Evolutionary conservation across 768 basidiomycete genomes (phyloP).

Genomic region (Boletus fagicola): DNA sequence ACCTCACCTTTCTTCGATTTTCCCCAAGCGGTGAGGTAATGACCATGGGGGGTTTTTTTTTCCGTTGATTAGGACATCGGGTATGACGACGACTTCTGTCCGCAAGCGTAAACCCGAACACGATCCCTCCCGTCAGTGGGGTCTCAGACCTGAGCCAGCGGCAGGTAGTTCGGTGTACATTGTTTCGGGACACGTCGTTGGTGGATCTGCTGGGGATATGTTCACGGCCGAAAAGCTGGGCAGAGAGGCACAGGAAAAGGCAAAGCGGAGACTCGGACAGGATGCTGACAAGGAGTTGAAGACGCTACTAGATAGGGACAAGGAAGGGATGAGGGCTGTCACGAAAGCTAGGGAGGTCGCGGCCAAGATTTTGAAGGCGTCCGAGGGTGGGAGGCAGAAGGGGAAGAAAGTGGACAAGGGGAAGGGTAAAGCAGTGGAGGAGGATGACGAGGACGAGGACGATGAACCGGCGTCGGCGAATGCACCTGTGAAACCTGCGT

Average conservation of each 20-base stretch:
- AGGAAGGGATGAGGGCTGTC: slow-evolving; percentile 64
- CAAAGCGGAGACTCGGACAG: slow-evolving; percentile 58
- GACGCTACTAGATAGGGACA: slow-evolving; percentile 59
- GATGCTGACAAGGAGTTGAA: slow-evolving; percentile 64
- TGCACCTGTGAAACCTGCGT: slow-evolving; percentile 44
- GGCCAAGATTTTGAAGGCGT: slow-evolving; percentile 26
- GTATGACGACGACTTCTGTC: slow-evolving; percentile 52
- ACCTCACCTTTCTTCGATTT: not conserved
- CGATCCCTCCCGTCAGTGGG: slow-evolving; percentile 74
- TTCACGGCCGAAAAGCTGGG: slow-evolving; percentile 72
- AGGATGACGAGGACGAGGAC: slow-evolving; percentile 14
- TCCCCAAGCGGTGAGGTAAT: not conserved
- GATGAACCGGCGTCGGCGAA: slow-evolving; percentile 18
- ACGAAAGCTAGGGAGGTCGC: slow-evolving; percentile 55
- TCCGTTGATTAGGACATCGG: slow-evolving; percentile 57
- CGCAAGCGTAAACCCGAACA: slow-evolving; percentile 53
- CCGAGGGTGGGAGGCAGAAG: slow-evolving; percentile 15
- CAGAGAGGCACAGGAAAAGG: slow-evolving; percentile 74
- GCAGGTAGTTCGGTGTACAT: slow-evolving; percentile 64
- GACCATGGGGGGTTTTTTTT: not conserved
- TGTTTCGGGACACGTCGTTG: slow-evolving; percentile 74
- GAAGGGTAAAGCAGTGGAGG: slow-evolving; percentile 8
- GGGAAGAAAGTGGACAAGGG: slow-evolving; percentile 19
- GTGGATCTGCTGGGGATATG: slow-evolving; percentile 42
- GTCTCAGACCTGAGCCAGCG: slow-evolving; percentile 55